These are phyloP conservation scores for Artemisia argyi DNA, from an alignment of 129 eudicot genomes.

Conservation along the genomic window DNA sequence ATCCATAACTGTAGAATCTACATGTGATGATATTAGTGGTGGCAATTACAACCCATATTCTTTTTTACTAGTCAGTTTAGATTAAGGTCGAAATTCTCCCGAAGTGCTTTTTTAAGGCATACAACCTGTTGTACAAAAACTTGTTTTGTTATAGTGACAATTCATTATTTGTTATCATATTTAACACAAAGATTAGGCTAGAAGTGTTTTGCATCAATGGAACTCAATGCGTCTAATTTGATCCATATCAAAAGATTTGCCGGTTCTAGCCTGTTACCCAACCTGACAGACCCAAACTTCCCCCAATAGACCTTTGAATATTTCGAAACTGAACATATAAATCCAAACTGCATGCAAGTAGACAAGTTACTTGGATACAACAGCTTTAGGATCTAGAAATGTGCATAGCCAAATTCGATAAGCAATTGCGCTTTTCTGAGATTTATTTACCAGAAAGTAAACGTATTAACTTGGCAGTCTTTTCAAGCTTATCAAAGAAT, in stretches of 20 bases:
- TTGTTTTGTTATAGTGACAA: too few relatives aligned
- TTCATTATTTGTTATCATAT: too few relatives aligned
- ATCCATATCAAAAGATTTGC: neutral
- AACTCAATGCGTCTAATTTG: too few relatives aligned
- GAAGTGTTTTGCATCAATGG: too few relatives aligned
- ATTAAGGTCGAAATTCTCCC: neutral
- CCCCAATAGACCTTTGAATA: slow-evolving; percentile 57
- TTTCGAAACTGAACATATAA: slow-evolving; percentile 39
- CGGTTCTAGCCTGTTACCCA: neutral
- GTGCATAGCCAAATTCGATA: neutral
- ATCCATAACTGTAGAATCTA: neutral
- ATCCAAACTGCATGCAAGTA: slow-evolving; percentile 40
- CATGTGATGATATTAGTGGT: slow-evolving; percentile 5
- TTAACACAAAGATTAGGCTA: too few relatives aligned
- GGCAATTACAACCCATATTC: neutral
- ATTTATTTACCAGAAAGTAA: neutral
- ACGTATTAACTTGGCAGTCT: neutral
- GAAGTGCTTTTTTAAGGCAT: too few relatives aligned
- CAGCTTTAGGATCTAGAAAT: slow-evolving; percentile 10
- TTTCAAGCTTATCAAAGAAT: neutral
- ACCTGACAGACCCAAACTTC: slow-evolving; percentile 58
- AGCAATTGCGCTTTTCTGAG: slow-evolving; percentile 1
- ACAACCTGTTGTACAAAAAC: too few relatives aligned
- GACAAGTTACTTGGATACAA: neutral
- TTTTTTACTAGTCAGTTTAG: neutral